Base-by-base conservation (phyloP, 2,329 filamentous ascomycete genomes). In the Paraconiothyrium brasiliense region DNA sequence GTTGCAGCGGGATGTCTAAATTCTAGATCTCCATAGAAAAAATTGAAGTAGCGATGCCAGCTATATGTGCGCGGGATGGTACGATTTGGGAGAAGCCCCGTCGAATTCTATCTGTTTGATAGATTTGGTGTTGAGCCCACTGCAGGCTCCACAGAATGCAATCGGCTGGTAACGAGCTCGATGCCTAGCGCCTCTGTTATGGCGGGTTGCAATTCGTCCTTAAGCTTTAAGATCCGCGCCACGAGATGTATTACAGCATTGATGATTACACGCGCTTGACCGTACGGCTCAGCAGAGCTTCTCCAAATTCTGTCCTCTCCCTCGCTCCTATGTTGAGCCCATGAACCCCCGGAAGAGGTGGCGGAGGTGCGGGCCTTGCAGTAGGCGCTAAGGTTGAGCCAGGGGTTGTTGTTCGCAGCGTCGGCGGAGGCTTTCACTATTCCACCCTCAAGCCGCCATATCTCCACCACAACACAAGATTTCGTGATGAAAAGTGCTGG, bases 401-500 rank as follows among this genome's bases (percentile, higher is more conserved):
- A 35, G 39, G 52, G 37, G 52, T 16, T 43, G 34, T 39, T 8
- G 50, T 41, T 52, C 20, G 50, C 10, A 14, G 50, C 50, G 50
- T 41, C 10, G 39, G 37, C 37, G 52, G 39, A 3, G 14, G 16
- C 14, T 34, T 34, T 55, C 39, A 44, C 51, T 14, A 13, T 39
- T 20, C 7, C 30, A 55, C 4, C 24, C 39, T 3, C 24, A 13
- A 10, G 27, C 14, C 24, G 13, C n/a, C 27, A 35, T 34, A 46
- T 55, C 52, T 55, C 52, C 52, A 22, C 52, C 24, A 44, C 14
- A 55, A 46, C 52, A 46, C 16, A 27, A 34, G 39, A 32, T 55
- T 34, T 35, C 16, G 27, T 11, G 24, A 14, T 22, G 8, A 22
- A 44, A 22, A 13, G 10, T 7, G 14, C 3, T 35, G 27, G 52